These are phyloP conservation scores for Kluyveromyces lactis DNA, from an alignment of 805 yeast genomes.

Conservation along the genomic window DNA sequence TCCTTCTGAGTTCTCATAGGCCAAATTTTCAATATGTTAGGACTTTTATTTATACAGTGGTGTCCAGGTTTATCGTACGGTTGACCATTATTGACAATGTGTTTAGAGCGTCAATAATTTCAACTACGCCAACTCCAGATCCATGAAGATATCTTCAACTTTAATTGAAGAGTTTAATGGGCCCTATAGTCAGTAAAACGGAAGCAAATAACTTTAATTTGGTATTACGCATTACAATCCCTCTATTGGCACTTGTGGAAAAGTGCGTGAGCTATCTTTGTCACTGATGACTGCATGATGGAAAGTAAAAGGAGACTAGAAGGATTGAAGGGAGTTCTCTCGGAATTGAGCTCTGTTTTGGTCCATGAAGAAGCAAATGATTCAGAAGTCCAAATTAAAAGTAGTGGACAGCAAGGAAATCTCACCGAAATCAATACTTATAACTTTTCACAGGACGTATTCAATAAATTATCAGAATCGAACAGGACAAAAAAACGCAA, in stretches of 20 bases:
- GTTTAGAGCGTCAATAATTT: too few relatives aligned
- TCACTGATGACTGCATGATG: too few relatives aligned
- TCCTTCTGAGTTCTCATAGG: constrained; percentile 7
- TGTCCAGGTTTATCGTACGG: not conserved
- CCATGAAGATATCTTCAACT: too few relatives aligned
- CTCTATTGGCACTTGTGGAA: too few relatives aligned
- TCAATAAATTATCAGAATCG: not conserved
- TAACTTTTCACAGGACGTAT: not conserved
- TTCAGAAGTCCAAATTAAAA: not conserved
- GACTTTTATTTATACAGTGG: not conserved
- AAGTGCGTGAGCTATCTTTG: too few relatives aligned
- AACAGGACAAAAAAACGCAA: not conserved
- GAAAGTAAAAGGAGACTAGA: not conserved
- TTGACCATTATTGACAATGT: too few relatives aligned
- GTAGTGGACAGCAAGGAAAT: not conserved
- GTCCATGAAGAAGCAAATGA: not conserved
- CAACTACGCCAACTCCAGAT: too few relatives aligned
- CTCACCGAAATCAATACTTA: not conserved
- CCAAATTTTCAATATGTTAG: constrained; percentile 5
- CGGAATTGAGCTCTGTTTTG: constrained; percentile 2
- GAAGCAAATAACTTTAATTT: too few relatives aligned
- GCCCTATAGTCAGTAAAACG: too few relatives aligned
- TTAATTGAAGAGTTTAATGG: too few relatives aligned
- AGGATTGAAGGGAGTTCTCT: not conserved
- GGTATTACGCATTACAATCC: too few relatives aligned